Conservation (phyloP, 345 rosid genomes). For the Bruguiera parviflora region DNA sequence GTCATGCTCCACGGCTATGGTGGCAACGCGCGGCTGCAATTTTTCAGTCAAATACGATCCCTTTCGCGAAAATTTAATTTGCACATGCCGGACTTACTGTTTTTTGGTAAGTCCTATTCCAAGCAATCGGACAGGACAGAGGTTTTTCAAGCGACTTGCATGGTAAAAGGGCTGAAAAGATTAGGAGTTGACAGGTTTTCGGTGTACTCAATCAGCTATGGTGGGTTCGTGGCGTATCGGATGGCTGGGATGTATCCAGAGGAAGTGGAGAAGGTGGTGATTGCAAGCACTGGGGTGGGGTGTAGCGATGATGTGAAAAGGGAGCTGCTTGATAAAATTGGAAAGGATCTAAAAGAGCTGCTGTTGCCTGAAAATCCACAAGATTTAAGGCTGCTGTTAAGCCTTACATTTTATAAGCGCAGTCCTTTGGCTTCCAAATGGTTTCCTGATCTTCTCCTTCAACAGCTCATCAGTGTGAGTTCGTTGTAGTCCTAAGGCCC, state of each 20-base stretch:
- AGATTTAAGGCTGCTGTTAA: conserved; percentile 47
- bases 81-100: conserved; percentile 62
- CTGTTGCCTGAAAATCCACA: conserved; percentile 47
- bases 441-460: conserved; percentile 57
- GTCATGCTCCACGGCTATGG: conserved; percentile 76
- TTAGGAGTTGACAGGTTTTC: conserved; percentile 48
- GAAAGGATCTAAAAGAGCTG: conserved; percentile 42
- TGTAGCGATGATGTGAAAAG: conserved; percentile 43
- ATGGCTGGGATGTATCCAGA: conserved; percentile 56
- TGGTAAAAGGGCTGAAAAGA: conserved; percentile 46
- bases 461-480: conserved; percentile 57
- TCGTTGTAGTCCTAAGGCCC: not conserved
- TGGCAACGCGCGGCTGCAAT: conserved; percentile 66
- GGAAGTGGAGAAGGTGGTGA: conserved; percentile 61
- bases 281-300: conserved; percentile 58
- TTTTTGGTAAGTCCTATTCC: conserved; percentile 58
- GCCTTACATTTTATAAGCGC: conserved; percentile 36
- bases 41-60: conserved; percentile 44
- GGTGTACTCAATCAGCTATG: conserved; percentile 65
- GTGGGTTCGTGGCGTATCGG: conserved; percentile 70
- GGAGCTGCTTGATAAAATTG: conserved; percentile 39
- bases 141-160: conserved; percentile 54
- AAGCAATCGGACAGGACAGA: conserved; percentile 38
- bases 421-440: conserved; percentile 26
- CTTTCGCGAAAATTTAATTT: conserved; percentile 55